phyloP scores from a whole-genome alignment of 176 grass and related monocot species.

The Miscanthus lutarioriparius region DNA sequence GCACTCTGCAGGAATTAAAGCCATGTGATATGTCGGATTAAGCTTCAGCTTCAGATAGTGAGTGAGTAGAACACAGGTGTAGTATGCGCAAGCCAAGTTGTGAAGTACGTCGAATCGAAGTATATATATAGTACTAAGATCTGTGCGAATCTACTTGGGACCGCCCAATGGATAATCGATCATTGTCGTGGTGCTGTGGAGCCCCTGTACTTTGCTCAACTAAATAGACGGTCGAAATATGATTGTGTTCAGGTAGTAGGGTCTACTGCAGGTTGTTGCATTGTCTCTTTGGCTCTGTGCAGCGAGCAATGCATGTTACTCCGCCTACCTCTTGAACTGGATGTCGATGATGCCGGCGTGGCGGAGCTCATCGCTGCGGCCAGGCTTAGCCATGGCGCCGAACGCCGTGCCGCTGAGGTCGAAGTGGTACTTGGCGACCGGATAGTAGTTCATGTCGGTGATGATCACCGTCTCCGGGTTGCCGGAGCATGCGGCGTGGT shows the following conservation, averaged over 20 bases:
- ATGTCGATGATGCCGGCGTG: conserved; percentile 62
- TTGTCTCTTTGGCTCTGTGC: neutral
- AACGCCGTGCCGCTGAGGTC: conserved; percentile 71
- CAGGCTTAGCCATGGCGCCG: conserved; percentile 53
- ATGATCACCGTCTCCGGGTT: conserved; percentile 59
- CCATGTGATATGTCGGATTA: neutral
- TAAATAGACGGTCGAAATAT: neutral
- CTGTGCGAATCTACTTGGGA: conserved; percentile 35
- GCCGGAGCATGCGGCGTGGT: conserved; percentile 55
- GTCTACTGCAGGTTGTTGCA: neutral
- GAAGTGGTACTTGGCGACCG: conserved; percentile 54
- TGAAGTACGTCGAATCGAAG: no score
- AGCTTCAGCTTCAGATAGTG: neutral
- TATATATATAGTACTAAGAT: neutral
- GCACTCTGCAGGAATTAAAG: conserved; percentile 39
- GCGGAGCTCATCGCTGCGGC: conserved; percentile 50
- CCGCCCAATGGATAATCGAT: neutral
- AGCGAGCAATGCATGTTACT: neutral
- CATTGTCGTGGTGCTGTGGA: no score
- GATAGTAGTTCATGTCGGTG: conserved; percentile 75
- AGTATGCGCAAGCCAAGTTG: neutral
- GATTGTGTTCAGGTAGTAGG: neutral
- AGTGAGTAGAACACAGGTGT: neutral
- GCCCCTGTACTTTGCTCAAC: no score
- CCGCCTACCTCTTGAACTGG: conserved; percentile 49